Base-by-base conservation (phyloP, 495 filamentous ascomycete genomes). In the Penicillium lagena region DNA sequence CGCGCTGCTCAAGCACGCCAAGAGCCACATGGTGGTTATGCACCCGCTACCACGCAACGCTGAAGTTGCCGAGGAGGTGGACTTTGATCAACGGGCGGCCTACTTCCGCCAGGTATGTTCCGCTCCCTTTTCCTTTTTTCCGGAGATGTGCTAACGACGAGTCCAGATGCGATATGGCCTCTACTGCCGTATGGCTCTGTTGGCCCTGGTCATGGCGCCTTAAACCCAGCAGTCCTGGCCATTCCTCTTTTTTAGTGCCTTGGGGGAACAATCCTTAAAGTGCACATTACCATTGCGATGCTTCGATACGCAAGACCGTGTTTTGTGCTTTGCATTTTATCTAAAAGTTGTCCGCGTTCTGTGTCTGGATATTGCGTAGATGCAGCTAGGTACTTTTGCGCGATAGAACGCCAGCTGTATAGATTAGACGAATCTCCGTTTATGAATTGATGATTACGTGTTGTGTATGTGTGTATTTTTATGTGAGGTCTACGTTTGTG, bases 31-130 rank as follows among this genome's bases (percentile, higher is more conserved):
- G 81, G 72, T 94, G 34, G 85, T 98, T 48, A 80, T 98, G 83
- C 93, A 98, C 74, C 93, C 93, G 46, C 73, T 98, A 62, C 93
- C 94, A 39, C 76, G 93, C 46, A 96, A 96, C 51, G 79, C 80
- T 42, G 93, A 98, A 78, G 83, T 98, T 51, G 77, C 81, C 9
- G 89, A 95, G 71, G 93, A 98, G 71, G 87, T 98, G 17, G 93
- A 98, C 64, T 94, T 90, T 71, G 93, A 98, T 73, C 87, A 91
- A 66, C 74, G 93, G 58, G 91, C 93, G 30, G 93, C 94, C 44
- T 98, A 98, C 74, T 97, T 97, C 68, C 82, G 93, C 86, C 93
- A 98, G 85, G 93, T 96, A 71, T 74, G 85, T 78, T 56, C 45
- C 35, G 12, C 7, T 34, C 40, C 40, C 40, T 22, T 9, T 36